Conservation (phyloP, 148 eudicot species). For the Chenopodium formosanum region DNA sequence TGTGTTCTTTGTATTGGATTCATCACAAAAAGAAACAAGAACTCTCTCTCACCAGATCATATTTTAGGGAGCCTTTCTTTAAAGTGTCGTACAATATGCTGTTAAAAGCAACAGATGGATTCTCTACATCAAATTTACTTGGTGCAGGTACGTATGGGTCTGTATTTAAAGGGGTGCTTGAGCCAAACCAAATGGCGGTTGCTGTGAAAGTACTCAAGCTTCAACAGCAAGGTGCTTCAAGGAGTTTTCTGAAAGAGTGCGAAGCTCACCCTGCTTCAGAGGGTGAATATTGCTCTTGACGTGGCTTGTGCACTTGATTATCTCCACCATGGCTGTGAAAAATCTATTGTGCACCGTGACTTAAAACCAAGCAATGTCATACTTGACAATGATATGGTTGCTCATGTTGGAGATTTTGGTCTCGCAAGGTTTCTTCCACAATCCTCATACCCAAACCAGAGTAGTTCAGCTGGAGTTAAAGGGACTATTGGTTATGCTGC, state of each 20-base stretch:
- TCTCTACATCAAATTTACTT: conserved; percentile 19
- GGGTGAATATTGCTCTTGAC: conserved; percentile 24
- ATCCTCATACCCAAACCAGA: conserved; percentile 10
- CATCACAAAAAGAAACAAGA: conserved; percentile 11
- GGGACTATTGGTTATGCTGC: conserved; percentile 35
- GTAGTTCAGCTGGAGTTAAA: conserved; percentile 25
- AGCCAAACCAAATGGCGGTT: conserved; percentile 1
- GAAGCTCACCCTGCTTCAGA: conserved; percentile 16
- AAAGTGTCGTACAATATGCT: conserved; percentile 21
- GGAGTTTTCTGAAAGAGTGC: conserved; percentile 33
- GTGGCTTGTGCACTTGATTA: conserved; percentile 32
- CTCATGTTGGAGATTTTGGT: conserved; percentile 41
- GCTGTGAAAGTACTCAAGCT: conserved; percentile 22
- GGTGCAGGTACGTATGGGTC: conserved; percentile 26
- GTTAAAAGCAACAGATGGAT: conserved; percentile 7
- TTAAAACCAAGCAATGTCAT: conserved; percentile 36
- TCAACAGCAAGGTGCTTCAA: conserved; percentile 22
- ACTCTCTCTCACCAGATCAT: background rate
- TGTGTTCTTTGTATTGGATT: background rate
- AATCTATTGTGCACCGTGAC: conserved; percentile 28
- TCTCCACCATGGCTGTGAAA: conserved; percentile 28
- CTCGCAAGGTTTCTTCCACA: conserved; percentile 24
- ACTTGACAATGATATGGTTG: conserved; percentile 31
- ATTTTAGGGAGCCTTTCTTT: conserved; percentile 5
- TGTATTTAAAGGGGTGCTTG: conserved; percentile 19